Evolutionary conservation across 768 basidiomycete species (phyloP).

Genomic region (Lyophyllum shimeji): DNA sequence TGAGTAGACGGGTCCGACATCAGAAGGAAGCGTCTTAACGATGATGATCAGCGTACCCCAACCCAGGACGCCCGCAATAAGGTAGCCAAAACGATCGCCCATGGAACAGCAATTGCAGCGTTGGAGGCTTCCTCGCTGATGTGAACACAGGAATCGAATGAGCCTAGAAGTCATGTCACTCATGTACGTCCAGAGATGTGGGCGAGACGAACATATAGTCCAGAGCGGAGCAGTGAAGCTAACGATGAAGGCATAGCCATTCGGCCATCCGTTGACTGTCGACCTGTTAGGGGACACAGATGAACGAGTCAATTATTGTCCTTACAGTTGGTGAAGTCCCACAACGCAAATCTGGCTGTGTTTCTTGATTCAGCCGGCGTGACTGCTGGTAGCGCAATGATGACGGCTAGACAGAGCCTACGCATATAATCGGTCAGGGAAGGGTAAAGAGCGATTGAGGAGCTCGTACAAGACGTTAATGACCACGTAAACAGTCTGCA

Average conservation of each 20-base stretch:
- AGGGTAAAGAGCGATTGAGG: not conserved
- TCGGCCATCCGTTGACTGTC: conserved; percentile 55
- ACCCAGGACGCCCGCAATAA: conserved; percentile 62
- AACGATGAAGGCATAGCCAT: conserved; percentile 56
- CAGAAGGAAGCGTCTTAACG: not conserved
- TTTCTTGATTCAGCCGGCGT: conserved; percentile 62
- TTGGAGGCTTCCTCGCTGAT: conserved; percentile 75
- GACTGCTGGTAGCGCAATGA: conserved; percentile 65
- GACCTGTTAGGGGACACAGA: not conserved
- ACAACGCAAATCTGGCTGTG: conserved; percentile 58
- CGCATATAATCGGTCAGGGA: not conserved
- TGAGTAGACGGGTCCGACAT: conserved; percentile 12
- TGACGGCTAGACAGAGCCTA: conserved; percentile 63
- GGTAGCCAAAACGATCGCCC: conserved; percentile 62
- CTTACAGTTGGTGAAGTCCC: conserved; percentile 60
- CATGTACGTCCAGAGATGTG: not conserved
- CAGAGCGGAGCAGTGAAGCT: conserved; percentile 44
- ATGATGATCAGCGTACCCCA: conserved; percentile 41
- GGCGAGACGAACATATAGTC: conserved; percentile 35
- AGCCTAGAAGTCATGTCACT: conserved; percentile 22
- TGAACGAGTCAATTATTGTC: conserved; percentile 9
- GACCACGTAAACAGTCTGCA: conserved; percentile 68
- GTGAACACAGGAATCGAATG: conserved; percentile 59
- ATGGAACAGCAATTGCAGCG: conserved; percentile 70
- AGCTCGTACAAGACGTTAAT: conserved; percentile 66